Base-by-base conservation (phyloP, 495 filamentous ascomycete genomes). In the Neohortaea acidophila region DNA sequence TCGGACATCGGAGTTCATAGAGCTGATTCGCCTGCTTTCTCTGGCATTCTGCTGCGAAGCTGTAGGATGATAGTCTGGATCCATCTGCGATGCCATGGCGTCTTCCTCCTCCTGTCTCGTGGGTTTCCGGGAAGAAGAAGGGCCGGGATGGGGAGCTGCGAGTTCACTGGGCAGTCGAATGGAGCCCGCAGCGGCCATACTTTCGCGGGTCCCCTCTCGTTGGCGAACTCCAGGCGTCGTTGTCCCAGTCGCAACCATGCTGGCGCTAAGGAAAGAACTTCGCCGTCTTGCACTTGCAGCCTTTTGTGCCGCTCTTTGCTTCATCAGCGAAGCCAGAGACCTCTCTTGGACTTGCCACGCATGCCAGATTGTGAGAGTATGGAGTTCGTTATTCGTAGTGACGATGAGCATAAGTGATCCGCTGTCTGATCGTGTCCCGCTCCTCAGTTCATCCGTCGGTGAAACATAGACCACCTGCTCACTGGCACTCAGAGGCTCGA, bases 21-120 rank as follows among this genome's bases (percentile, higher is more conserved):
- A 94, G 57, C 89, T 96, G 15, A 96, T 84, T 21, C 89, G 70
- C 21, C 89, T 69, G 10, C 84, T 89, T 28, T 83, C 75, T 55
- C 81, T 75, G 15, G 72, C 64, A 3, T 76, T 74, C 13, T 72
- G 72, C 26, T 75, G 68, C 21, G 73, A 68, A 31, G 68, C 65
- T 11, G 29, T 23, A 2, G 43, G 47, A 17, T 76, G 79, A 41
- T 73, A 81, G 36, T 89, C 84, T 18, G 83, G 75, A 37, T 85
- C 82, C 14, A 97, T 59, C 3, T 81, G 72, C 9, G 78, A 74
- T 2, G 70, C 75, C 38, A 86, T 68, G 33, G 79, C 72, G 27
- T 71, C 65, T 44, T 73, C 59, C 28, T 53, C 59, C 18, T 53
- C 54, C 36, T 55, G 49, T 27, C 45, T 36, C 3, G 45, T 45